Conservation (phyloP, 2,329 filamentous ascomycete genomes). For the Didymella arachidicola region DNA sequence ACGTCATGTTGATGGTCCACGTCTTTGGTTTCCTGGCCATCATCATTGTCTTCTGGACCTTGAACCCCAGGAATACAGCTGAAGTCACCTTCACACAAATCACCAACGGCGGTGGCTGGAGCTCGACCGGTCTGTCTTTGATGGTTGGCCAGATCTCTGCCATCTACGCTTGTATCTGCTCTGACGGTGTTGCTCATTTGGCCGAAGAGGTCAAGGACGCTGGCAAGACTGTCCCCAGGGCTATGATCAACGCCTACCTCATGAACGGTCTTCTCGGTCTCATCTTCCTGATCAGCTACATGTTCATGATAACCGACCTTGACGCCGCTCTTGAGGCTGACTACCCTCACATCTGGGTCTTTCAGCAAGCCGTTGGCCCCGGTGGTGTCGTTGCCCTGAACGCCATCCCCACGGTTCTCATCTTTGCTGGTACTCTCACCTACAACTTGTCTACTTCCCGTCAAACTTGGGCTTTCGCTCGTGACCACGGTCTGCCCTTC, state of each 20-base stretch:
- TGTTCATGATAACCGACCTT: slow-evolving; percentile 47
- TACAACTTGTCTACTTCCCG: slow-evolving; percentile 45
- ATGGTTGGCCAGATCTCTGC: slow-evolving; percentile 54
- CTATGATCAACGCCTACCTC: slow-evolving; percentile 53
- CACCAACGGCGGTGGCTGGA: slow-evolving; percentile 52
- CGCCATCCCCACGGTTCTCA: slow-evolving; percentile 41
- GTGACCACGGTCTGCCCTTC: slow-evolving; percentile 47
- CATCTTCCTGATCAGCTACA: slow-evolving; percentile 44
- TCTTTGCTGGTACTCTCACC: slow-evolving; percentile 43
- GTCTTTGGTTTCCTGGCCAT: slow-evolving; percentile 56
- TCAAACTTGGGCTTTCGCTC: slow-evolving; percentile 49
- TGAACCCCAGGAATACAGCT: slow-evolving; percentile 42
- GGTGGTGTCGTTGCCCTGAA: slow-evolving; percentile 43
- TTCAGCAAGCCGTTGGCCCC: slow-evolving; percentile 34
- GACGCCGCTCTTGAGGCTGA: slow-evolving; percentile 39
- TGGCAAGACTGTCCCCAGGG: slow-evolving; percentile 51
- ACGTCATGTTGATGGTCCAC: slow-evolving; percentile 51
- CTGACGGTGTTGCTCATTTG: slow-evolving; percentile 55
- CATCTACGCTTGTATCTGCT: slow-evolving; percentile 47
- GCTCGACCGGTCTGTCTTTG: slow-evolving; percentile 47
- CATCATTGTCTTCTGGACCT: slow-evolving; percentile 50
- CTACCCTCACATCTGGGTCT: slow-evolving; percentile 50
- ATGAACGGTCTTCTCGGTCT: slow-evolving; percentile 51
- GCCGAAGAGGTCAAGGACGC: slow-evolving; percentile 56
- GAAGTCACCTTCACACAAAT: slow-evolving; percentile 46